A percentile compares a stretch with the other conserved stretches of the same genome.
phyloP scores from a whole-genome alignment of 768 basidiomycete species.

The Trametes meyenii region DNA sequence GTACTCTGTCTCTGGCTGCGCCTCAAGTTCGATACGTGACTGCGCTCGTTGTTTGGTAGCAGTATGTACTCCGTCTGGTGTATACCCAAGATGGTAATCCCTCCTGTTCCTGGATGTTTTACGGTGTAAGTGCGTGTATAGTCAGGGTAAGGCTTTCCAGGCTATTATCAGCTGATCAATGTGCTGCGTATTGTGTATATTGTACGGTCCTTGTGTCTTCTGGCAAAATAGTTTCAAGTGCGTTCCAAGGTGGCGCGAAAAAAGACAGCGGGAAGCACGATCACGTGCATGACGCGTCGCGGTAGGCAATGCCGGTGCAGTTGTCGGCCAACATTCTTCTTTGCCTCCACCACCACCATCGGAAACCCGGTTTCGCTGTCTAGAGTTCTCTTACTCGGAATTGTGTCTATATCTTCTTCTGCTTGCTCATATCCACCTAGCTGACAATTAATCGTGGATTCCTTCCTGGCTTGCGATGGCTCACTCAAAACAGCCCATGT shows the following conservation, averaged over 20 bases:
- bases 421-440: background rate
- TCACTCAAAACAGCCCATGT: constrained; percentile 38
- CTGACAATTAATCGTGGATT: background rate
- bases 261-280: background rate
- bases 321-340: background rate
- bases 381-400: no score
- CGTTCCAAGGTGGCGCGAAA: no score
- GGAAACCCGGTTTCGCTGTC: background rate
- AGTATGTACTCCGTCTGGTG: constrained; percentile 22
- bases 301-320: background rate
- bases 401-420: background rate
- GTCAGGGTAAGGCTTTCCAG: no score
- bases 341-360: background rate
- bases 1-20: constrained; percentile 10
- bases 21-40: background rate
- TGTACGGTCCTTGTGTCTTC: no score
- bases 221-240: no score
- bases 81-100: constrained; percentile 24
- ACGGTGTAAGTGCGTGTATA: background rate
- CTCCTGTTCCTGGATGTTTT: background rate
- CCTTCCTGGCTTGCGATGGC: background rate
- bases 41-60: constrained; percentile 10
- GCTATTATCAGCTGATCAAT: no score
- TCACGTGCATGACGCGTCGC: constrained; percentile 23
- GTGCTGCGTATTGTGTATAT: no score